phyloP scores from a whole-genome alignment of 805 yeast genomes.

The Hanseniaspora meyeri region DNA sequence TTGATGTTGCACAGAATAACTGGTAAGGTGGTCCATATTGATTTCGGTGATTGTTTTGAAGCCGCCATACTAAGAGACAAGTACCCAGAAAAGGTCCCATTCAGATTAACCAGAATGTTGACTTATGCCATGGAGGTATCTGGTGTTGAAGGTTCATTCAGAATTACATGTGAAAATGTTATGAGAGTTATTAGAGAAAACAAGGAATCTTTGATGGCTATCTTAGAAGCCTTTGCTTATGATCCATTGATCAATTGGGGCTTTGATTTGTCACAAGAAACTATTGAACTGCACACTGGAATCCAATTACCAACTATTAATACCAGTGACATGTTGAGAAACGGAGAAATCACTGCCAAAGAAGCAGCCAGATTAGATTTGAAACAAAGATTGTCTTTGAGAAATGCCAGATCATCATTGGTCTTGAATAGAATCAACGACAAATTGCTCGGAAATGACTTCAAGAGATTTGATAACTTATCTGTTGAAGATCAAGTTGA shows the following conservation, averaged over 20 bases:
- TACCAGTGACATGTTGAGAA: slow-evolving; percentile 56
- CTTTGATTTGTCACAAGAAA: slow-evolving; percentile 76
- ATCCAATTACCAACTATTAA: slow-evolving; percentile 54
- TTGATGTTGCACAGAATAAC: slow-evolving; percentile 88
- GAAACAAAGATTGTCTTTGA: slow-evolving; percentile 55
- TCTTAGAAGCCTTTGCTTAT: slow-evolving; percentile 93
- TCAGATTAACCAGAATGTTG: slow-evolving; percentile 89
- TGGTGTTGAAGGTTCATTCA: slow-evolving; percentile 93
- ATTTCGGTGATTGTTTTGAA: slow-evolving; percentile 98
- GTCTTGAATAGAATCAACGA: slow-evolving; percentile 84
- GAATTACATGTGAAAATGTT: slow-evolving; percentile 93
- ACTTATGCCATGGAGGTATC: slow-evolving; percentile 98
- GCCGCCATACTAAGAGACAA: slow-evolving; percentile 94
- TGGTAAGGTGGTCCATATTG: slow-evolving; percentile 93
- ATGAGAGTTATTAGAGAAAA: slow-evolving; percentile 90
- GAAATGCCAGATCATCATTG: slow-evolving; percentile 82
- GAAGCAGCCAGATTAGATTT: slow-evolving; percentile 61
- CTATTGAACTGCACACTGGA: slow-evolving; percentile 63
- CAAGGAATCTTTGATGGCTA: slow-evolving; percentile 94
- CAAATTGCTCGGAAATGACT: slow-evolving; percentile 88
- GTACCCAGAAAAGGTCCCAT: slow-evolving; percentile 96
- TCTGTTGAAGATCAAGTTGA: slow-evolving; percentile 87
- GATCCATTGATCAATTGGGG: slow-evolving; percentile 99
- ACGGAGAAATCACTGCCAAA: slow-evolving; percentile 62
- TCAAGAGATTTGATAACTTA: slow-evolving; percentile 55